phyloP scores from a whole-genome alignment of 2,329 filamentous ascomycete genomes.

The Clonostachys rosea region DNA sequence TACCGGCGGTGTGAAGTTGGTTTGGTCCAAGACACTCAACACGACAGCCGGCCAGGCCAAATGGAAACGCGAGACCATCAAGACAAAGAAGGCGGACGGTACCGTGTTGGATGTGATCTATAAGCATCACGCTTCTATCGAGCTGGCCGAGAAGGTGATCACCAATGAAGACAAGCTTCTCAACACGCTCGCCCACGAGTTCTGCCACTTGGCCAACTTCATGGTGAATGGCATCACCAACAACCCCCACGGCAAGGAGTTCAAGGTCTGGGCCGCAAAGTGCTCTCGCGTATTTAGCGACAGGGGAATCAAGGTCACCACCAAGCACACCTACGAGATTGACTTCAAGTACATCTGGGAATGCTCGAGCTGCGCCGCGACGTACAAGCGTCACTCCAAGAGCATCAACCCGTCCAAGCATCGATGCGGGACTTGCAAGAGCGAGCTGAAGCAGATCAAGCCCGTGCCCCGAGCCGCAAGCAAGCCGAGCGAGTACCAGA shows the following conservation, averaged over 20 bases:
- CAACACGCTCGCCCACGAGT: constrained; percentile 94
- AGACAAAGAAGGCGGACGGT: constrained; percentile 17
- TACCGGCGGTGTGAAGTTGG: constrained; percentile 66
- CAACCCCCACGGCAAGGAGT: constrained; percentile 78
- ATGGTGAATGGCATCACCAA: constrained; percentile 74
- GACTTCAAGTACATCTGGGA: constrained; percentile 90
- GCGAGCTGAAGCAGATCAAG: constrained; percentile 69
- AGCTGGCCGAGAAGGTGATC: constrained; percentile 86
- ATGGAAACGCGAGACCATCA: constrained; percentile 60
- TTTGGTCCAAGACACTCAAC: constrained; percentile 75
- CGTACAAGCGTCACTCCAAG: constrained; percentile 81
- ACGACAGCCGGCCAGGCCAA: constrained; percentile 74
- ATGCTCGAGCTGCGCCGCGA: constrained; percentile 63
- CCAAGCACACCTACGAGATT: constrained; percentile 85
- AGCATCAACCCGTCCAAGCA: constrained; percentile 72
- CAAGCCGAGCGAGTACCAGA: constrained; percentile 38
- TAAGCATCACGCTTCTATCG: constrained; percentile 70
- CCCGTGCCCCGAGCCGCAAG: constrained; percentile 58
- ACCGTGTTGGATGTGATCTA: constrained; percentile 20
- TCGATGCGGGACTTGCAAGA: constrained; percentile 74
- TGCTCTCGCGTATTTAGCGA: constrained; percentile 51
- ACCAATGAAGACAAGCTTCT: constrained; percentile 71
- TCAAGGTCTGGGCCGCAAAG: constrained; percentile 68
- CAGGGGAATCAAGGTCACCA: constrained; percentile 73
- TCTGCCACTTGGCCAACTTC: constrained; percentile 90